Evolutionary conservation across 2,329 filamentous ascomycete genomes (phyloP).

Genomic region (Fonsecaea multimorphosa): DNA sequence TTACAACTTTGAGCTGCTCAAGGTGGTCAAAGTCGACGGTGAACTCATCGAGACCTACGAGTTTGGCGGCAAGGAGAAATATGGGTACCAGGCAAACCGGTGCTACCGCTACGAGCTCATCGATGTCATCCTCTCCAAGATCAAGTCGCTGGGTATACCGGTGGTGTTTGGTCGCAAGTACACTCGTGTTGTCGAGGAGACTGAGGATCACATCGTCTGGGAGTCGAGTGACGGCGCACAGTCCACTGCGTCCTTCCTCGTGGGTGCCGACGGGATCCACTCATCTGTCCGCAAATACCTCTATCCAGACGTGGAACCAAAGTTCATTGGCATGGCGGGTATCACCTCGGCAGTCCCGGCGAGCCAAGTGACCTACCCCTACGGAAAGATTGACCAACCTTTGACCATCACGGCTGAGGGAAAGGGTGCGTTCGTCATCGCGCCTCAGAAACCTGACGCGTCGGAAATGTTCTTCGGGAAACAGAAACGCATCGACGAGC

Average conservation of each 20-base stretch:
- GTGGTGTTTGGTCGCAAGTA: slow-evolving; percentile 60
- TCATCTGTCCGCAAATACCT: slow-evolving; percentile 61
- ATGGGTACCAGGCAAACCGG: slow-evolving; percentile 61
- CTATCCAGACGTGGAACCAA: slow-evolving; percentile 56
- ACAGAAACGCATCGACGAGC: slow-evolving; percentile 45
- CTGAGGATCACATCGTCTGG: slow-evolving; percentile 52
- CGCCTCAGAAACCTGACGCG: slow-evolving; percentile 46
- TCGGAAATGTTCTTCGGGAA: slow-evolving; percentile 47
- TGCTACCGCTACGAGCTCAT: slow-evolving; percentile 62
- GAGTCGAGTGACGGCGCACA: slow-evolving; percentile 55
- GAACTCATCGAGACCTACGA: slow-evolving; percentile 42
- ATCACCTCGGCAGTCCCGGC: slow-evolving; percentile 43
- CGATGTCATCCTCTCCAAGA: slow-evolving; percentile 53
- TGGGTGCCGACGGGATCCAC: slow-evolving; percentile 67
- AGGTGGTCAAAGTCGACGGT: slow-evolving; percentile 53
- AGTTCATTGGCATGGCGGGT: slow-evolving; percentile 58
- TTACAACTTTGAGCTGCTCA: slow-evolving; percentile 59
- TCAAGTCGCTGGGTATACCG: slow-evolving; percentile 50
- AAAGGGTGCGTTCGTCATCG: slow-evolving; percentile 47
- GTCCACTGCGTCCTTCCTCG: slow-evolving; percentile 51
- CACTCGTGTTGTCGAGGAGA: slow-evolving; percentile 47
- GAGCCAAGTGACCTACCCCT: slow-evolving; percentile 17
- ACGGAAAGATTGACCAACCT: slow-evolving; percentile 26
- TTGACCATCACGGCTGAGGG: slow-evolving; percentile 29
- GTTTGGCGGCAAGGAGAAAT: slow-evolving; percentile 45